Base-by-base conservation (phyloP, 164 flowering plant genomes). In the Akebia trifoliata region DNA sequence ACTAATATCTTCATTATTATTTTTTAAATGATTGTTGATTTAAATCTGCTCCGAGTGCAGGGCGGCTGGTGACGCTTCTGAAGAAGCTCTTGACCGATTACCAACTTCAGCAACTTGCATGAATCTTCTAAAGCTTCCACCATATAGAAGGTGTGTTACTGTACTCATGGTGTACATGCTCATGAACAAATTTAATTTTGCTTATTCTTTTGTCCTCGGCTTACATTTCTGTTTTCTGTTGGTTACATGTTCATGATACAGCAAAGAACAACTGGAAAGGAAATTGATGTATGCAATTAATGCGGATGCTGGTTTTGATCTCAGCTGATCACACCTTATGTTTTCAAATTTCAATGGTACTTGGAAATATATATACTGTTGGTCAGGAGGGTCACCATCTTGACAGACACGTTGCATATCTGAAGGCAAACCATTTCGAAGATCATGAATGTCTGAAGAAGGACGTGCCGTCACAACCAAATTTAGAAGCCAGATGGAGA, bases 81-180 rank as follows among this genome's bases (percentile, higher is more conserved):
- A 83, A 30, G 97, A 87, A 75, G 79, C 80, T 65, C 83, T 94
- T 32, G 94, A 86, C 26, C 76, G 99, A 8, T 71, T 94, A 63
- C 99, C 99, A 34, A 94, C 99, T 24, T 78, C 99, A 29, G 96
- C 99, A 28, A 94, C 99, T 58, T 94, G 97, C 67, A 94, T 94
- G 97, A 94, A 94, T 76, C 96, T 94, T 70, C 73, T 94, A 28
- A 94, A 94, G 82, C 93, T 94, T 66, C 99, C 99, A 39, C 99
- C 99, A 12, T 90, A 94, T 53, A 70, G 75, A 77, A 94, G 92
- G 98, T 93, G 42, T 57, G 78, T 61, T 38, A 26, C 28, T 25
- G 18, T 60, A 53, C 36, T 15, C 4, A 25, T 12, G 49, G 47
- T 9, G 20, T 3, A n/a, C 25, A 3, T 45, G 12, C 10, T 30